A percentile compares a stretch with the other conserved stretches of the same genome.
Conservation (phyloP, 164 flowering plant species). For the Taxillus chinensis region DNA sequence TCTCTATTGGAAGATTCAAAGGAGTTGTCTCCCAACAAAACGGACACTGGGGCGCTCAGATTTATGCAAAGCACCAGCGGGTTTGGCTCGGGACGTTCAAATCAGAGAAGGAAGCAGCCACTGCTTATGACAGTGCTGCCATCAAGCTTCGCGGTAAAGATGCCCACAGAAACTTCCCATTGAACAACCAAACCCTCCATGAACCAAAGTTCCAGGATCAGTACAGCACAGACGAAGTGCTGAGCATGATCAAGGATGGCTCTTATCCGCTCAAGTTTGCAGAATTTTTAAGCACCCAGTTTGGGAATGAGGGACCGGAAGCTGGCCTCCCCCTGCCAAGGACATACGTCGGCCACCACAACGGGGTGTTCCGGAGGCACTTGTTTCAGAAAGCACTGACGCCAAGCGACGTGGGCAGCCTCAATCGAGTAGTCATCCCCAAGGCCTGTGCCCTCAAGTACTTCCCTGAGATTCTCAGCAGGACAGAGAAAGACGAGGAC, state of each 20-base stretch:
- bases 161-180: slow-evolving; percentile 34
- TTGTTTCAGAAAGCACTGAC: slow-evolving; percentile 39
- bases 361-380: slow-evolving; percentile 9
- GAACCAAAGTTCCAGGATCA: slow-evolving; percentile 35
- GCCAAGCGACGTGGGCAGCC: slow-evolving; percentile 39
- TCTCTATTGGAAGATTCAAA: slow-evolving; percentile 18
- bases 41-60: slow-evolving; percentile 64
- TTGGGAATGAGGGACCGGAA: neutral
- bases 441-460: slow-evolving; percentile 26
- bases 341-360: neutral
- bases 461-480: slow-evolving; percentile 20
- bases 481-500: neutral
- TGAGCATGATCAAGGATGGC: slow-evolving; percentile 47
- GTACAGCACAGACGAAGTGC: slow-evolving; percentile 19
- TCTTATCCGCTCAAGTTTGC: slow-evolving; percentile 30
- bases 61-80: slow-evolving; percentile 41
- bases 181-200: slow-evolving; percentile 14
- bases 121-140: slow-evolving; percentile 57
- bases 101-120: slow-evolving; percentile 40
- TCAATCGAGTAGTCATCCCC: slow-evolving; percentile 35
- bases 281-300: slow-evolving; percentile 14
- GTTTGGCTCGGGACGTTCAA: slow-evolving; percentile 62
- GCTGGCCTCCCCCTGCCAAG: neutral
- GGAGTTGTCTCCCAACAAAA: slow-evolving; percentile 47
- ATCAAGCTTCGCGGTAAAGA: slow-evolving; percentile 35